Evolutionary conservation across 441 rosid genomes (phyloP), one percentile per base, ranked within the genome.

Genomic region (Erysimum cheiri): DNA sequence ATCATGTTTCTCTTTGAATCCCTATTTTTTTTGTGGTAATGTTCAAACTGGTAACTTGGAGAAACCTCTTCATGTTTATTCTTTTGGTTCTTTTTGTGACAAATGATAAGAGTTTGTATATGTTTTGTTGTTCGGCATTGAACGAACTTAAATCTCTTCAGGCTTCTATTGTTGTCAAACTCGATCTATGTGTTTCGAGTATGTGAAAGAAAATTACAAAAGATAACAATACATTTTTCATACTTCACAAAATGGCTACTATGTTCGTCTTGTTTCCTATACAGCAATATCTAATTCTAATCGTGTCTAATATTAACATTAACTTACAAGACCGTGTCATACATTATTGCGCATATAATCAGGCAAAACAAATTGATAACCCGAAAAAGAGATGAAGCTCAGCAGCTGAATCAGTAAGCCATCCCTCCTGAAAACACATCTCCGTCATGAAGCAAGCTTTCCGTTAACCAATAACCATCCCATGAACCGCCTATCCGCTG

Each of bases 401-500:
- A 11, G 43, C 31, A 3, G 0, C 32, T 43, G 55, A 73, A 59
- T 81, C 76, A 93, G 79, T 89, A 93, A 73, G 96, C 98, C 80
- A 93, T 71, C 9, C 96, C 96, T 63, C 98, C 92, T 10, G 91
- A 61, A 75, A 93, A 91, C 39, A 85, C 85, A 81, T 91, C 88
- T 60, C 97, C 96, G 29, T 93, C 98, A 31, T 88, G 89, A 63
- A 84, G 94, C 40, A 93, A 60, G 63, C 96, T 91, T 78, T 91
- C 98, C 10, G 96, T 91, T 55, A 93, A 80, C 96, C 98, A 91
- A 79, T 91, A 93, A 48, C 97, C 98, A 72, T 93, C 98, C 96
- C 96, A 89, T 8, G 84, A 88, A 59, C 98, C 92, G n/a, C 98
- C 98, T 60, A 91, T 77, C 73, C 88, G 83, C 97, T 89, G 87